Base-by-base conservation (phyloP, 2,329 filamentous ascomycete species). In the Grosmannia huntii region DNA sequence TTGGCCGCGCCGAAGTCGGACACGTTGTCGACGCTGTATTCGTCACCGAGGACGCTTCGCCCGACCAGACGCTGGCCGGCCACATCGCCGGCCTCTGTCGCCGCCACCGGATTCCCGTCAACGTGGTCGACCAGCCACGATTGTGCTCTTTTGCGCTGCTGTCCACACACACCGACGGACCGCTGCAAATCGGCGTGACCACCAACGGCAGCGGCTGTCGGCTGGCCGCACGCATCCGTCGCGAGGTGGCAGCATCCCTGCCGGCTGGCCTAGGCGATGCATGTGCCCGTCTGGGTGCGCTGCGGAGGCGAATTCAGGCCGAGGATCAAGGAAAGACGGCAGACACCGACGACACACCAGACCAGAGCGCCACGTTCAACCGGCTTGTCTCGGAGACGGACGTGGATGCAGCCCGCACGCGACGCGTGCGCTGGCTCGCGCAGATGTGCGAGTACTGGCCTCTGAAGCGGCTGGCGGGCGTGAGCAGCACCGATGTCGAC, bases 361-460 rank as follows among this genome's bases (percentile, higher is more conserved):
- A 88, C 56, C 94, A 97, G 71, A 82, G 80, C 19, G 83, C 91
- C 1, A 81, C 79, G 0, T 96, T 99, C 71, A 99, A 99, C 70
- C 84, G 81, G 61, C 76, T 99, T 4, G 80, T 97, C 7, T 82
- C 79, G 0, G 85, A 89, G 53, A 83, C 85, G 51, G 89, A 94
- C 66, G 73, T 81, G 0, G 85, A 87, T 60, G 85, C 85, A 3
- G 82, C 84, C 19, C 90, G 90, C 68, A 90, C 82, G 25, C 79
- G 92, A 60, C 81, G 94, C 56, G 91, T 95, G 77, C 82, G 94
- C 59, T 99, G 94, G 94, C 77, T 99, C 1, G 83, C 87, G 23
- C 94, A 99, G 69, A 90, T 99, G 56, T 99, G 94, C 77, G 94
- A 99, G 75, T 99, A 99, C 73, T 99, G 94, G 94, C 91, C 94